A percentile compares a stretch with the other conserved stretches of the same genome.
phyloP scores from a whole-genome alignment of 257 asterid species.

The Gentiana dahurica region DNA sequence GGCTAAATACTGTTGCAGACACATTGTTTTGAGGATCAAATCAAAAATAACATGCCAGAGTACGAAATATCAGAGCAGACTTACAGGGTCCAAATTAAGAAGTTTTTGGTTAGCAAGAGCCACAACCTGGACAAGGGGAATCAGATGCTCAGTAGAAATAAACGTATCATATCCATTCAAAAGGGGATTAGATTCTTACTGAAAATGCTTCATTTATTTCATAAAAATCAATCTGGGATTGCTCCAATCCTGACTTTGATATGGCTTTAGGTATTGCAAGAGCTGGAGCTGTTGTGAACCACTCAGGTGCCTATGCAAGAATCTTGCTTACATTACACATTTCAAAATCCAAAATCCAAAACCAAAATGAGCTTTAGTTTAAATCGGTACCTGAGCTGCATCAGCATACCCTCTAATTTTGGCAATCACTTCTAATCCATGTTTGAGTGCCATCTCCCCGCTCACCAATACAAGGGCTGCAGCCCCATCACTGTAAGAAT shows the following conservation, averaged over 20 bases:
- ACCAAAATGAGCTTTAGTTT: not conserved
- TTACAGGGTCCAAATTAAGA: conserved; percentile 59
- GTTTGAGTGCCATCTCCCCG: conserved; percentile 65
- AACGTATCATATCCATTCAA: not conserved
- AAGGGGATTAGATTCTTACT: conserved; percentile 33
- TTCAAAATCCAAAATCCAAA: conserved; percentile 4
- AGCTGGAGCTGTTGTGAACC: conserved; percentile 93
- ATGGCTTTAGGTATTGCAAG: conserved; percentile 93
- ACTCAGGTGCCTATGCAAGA: conserved; percentile 77
- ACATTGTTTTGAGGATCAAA: not conserved
- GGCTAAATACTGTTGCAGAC: not conserved
- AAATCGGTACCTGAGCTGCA: conserved; percentile 71
- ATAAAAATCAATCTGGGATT: conserved; percentile 65
- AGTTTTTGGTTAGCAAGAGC: conserved; percentile 80
- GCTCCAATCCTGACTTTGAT: conserved; percentile 54
- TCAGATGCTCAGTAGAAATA: conserved; percentile 7
- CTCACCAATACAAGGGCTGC: conserved; percentile 90
- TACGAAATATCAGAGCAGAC: conserved; percentile 17
- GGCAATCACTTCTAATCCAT: conserved; percentile 67
- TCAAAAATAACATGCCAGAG: not conserved
- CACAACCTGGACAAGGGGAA: conserved; percentile 57
- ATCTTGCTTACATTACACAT: conserved; percentile 13
- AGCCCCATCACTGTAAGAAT: conserved; percentile 73
- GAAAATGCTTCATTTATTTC: conserved; percentile 96
- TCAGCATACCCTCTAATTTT: conserved; percentile 85